These are phyloP conservation scores for Rehmannia glutinosa DNA, from an alignment of 257 asterid species.

Conservation along the genomic window DNA sequence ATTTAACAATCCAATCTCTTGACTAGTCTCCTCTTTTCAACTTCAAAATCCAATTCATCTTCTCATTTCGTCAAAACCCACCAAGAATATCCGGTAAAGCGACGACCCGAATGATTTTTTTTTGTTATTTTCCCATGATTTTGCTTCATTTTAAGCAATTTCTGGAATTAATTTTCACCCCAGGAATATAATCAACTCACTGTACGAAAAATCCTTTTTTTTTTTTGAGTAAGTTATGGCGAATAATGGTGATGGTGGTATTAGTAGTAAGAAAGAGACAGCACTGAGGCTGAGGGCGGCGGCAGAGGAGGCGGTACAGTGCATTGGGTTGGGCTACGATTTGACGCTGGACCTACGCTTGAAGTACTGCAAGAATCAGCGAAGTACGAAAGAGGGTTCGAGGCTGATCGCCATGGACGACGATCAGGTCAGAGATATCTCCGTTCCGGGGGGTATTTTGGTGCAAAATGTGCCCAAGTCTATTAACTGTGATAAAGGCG, in stretches of 20 bases:
- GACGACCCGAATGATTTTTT: background rate
- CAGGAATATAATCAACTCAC: background rate
- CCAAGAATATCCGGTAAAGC: background rate
- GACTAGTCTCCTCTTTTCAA: conserved; percentile 18
- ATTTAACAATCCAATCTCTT: background rate
- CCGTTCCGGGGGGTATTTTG: conserved; percentile 69
- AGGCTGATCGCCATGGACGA: conserved; percentile 56
- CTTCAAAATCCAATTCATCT: background rate
- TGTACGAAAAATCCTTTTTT: background rate
- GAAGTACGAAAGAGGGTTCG: conserved; percentile 16
- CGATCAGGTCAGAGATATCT: conserved; percentile 62
- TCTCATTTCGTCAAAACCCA: background rate
- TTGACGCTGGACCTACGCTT: conserved; percentile 49
- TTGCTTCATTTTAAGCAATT: background rate
- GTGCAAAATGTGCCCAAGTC: conserved; percentile 65
- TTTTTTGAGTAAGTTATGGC: conserved; percentile 13
- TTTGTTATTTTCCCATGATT: background rate
- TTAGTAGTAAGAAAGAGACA: conserved; percentile 44
- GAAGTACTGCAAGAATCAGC: conserved; percentile 54
- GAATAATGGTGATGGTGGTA: conserved; percentile 20
- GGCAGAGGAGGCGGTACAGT: conserved; percentile 63
- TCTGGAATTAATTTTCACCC: background rate
- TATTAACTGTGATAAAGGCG: conserved; percentile 76
- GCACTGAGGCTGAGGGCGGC: conserved; percentile 58
- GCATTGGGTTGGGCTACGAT: conserved; percentile 68